Conservation (phyloP, 805 yeast genomes). For the Candida succiphila region DNA sequence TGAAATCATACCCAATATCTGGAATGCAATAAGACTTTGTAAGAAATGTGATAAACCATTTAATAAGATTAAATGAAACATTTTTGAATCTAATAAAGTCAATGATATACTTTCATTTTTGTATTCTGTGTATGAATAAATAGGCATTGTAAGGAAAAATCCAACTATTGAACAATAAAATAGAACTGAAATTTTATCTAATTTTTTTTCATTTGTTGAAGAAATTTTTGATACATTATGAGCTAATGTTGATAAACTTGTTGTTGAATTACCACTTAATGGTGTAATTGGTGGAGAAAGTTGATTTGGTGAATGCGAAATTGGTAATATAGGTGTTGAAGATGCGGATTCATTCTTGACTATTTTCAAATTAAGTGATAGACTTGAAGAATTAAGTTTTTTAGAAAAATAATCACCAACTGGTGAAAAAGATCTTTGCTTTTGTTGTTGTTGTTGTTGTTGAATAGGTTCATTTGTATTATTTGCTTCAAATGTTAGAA, state of each 20-base stretch:
- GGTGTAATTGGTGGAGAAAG: slow-evolving; percentile 16
- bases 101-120: slow-evolving; percentile 10
- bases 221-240: slow-evolving; percentile 1
- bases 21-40: slow-evolving; percentile 70
- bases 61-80: slow-evolving; percentile 32
- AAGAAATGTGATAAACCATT: slow-evolving; percentile 65
- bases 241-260: neutral
- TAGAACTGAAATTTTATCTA: slow-evolving; percentile 64
- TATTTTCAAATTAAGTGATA: slow-evolving; percentile 16
- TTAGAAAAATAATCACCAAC: slow-evolving; percentile 15
- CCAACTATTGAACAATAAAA: slow-evolving; percentile 67
- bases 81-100: slow-evolving; percentile 21
- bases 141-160: slow-evolving; percentile 53
- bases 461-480: slow-evolving; percentile 1
- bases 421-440: too few relatives aligned
- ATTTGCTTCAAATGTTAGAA: slow-evolving; percentile 40
- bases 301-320: slow-evolving; percentile 18
- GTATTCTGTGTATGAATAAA: slow-evolving; percentile 51
- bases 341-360: slow-evolving; percentile 23
- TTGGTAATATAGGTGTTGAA: slow-evolving; percentile 24
- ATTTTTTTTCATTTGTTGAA: slow-evolving; percentile 24
- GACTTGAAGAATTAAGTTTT: slow-evolving; percentile 15
- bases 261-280: slow-evolving; percentile 12
- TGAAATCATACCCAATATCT: slow-evolving; percentile 59
- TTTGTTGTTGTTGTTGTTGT: slow-evolving; percentile 6